phyloP scores from a whole-genome alignment of 768 basidiomycete genomes.

The Amylocystis lapponica region DNA sequence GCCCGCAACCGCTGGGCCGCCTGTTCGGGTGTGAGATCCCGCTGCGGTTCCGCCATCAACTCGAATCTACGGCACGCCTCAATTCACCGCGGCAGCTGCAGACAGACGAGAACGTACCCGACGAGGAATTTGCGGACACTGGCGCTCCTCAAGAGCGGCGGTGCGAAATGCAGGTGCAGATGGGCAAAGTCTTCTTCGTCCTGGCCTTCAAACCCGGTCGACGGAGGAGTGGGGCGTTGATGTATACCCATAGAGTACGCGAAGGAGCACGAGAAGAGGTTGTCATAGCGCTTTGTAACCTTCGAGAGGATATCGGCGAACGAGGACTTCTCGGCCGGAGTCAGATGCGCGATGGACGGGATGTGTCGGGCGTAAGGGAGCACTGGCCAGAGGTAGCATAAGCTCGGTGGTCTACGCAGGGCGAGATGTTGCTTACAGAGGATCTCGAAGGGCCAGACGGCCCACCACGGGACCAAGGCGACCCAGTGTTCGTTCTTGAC shows the following conservation, averaged over 20 bases:
- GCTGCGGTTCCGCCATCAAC: constrained; percentile 84
- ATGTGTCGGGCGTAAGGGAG: constrained; percentile 78
- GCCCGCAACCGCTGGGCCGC: constrained; percentile 63
- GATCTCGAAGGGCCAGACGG: constrained; percentile 88
- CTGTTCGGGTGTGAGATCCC: constrained; percentile 86
- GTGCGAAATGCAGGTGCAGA: constrained; percentile 82
- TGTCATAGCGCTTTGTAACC: constrained; percentile 67
- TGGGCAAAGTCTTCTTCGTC: constrained; percentile 58
- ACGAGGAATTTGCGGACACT: constrained; percentile 86
- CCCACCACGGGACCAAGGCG: constrained; percentile 93
- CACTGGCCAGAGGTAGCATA: constrained; percentile 35
- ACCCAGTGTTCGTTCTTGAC: constrained; percentile 72
- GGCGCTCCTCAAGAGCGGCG: constrained; percentile 78
- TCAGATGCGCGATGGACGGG: constrained; percentile 58
- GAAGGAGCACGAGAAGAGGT: constrained; percentile 80
- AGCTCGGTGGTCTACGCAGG: not conserved
- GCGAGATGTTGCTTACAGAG: constrained; percentile 41
- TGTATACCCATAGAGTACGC: constrained; percentile 95
- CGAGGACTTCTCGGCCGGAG: constrained; percentile 49
- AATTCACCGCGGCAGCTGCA: too few species aligned
- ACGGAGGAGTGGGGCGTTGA: constrained; percentile 62
- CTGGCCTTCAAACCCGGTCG: constrained; percentile 24
- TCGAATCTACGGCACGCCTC: constrained; percentile 63
- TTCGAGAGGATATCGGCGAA: constrained; percentile 65
- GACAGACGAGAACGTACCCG: constrained; percentile 45